These are phyloP conservation scores for Stephania japonica DNA, from an alignment of 164 flowering plant species.

Conservation along the genomic window DNA sequence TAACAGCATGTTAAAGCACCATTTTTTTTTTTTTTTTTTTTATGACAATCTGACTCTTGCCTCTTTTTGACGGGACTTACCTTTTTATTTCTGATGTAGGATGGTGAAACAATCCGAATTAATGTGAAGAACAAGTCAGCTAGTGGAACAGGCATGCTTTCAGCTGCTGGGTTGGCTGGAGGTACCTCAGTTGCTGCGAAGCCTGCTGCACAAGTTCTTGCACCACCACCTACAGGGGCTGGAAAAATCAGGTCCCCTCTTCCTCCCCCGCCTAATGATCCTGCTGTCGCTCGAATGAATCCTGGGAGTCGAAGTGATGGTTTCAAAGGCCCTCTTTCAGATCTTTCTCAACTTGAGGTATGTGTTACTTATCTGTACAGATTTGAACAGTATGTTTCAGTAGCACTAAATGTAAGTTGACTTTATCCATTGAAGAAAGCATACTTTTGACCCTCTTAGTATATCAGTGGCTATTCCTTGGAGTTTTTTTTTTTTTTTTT, in stretches of 20 bases:
- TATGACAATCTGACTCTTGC: neutral
- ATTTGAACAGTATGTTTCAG: neutral
- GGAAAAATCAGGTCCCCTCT: slow-evolving; percentile 73
- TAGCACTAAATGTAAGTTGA: neutral
- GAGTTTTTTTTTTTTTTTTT: neutral
- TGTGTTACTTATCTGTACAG: neutral
- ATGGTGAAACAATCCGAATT: slow-evolving; percentile 95
- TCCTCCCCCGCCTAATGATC: slow-evolving; percentile 98
- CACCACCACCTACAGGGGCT: slow-evolving; percentile 75
- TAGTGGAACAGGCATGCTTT: slow-evolving; percentile 85
- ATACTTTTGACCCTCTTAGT: neutral
- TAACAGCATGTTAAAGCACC: neutral
- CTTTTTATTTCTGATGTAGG: slow-evolving; percentile 40
- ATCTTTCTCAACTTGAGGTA: slow-evolving; percentile 87
- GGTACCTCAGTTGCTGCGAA: slow-evolving; percentile 41
- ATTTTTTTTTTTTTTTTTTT: neutral
- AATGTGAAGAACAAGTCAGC: slow-evolving; percentile 82
- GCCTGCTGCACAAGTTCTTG: slow-evolving; percentile 51
- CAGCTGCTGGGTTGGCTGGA: slow-evolving; percentile 75
- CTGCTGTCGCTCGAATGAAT: slow-evolving; percentile 53
- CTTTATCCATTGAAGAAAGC: neutral
- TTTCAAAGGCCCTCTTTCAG: slow-evolving; percentile 47
- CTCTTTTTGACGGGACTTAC: slow-evolving; percentile 2
- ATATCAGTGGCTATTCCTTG: neutral
- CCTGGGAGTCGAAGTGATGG: slow-evolving; percentile 30